Base-by-base conservation (phyloP, 495 filamentous ascomycete species). In the Staphylotrichum longicolle region DNA sequence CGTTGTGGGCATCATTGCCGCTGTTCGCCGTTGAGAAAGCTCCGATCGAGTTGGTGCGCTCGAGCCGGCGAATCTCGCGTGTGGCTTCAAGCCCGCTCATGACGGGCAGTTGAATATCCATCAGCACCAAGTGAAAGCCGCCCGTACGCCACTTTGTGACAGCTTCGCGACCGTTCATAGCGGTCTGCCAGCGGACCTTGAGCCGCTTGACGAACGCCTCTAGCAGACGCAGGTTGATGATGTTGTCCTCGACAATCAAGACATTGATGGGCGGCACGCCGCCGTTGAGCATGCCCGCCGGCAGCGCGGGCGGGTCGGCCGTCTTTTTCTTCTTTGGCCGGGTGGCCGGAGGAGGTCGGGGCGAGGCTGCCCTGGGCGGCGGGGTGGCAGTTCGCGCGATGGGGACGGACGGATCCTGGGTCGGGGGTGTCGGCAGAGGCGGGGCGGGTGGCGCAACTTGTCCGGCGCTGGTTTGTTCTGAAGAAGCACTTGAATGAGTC, bases 21-120 rank as follows among this genome's bases (percentile, higher is more conserved):
- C 27, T 39, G 40, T 14, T 57, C 10, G 68, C 70, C 15, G 79
- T 79, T 5, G 81, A 81, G 70, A 96, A 94, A 35, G 92, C 91
- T 58, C 92, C 94, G 67, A 98, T 94, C 35, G 83, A 86, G 68
- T 97, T 98, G 47, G 93, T 80, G 42, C 90, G 82, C 73, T 98
- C 94, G 47, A 98, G 75, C 56, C 95, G 78, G 62, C 94, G 82
- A 52, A 98, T 98, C 77, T 98, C 94, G 65, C 92, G 92, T 0
- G 94, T 98, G n/a, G 94, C 94, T 56, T 97, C 91, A 57, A 98
- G 74, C 1, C 94, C 94, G 66, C 86, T 96, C 94, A 98, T 98
- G 60, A 98, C 89, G 1, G 94, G 94, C 57, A 98, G 78, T 69
- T 98, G 94, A 66, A 98, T 98, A 73, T 98, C 94, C 94, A 98